Conservation (phyloP, 176 grass and related monocot genomes). For the Phragmites australis region DNA sequence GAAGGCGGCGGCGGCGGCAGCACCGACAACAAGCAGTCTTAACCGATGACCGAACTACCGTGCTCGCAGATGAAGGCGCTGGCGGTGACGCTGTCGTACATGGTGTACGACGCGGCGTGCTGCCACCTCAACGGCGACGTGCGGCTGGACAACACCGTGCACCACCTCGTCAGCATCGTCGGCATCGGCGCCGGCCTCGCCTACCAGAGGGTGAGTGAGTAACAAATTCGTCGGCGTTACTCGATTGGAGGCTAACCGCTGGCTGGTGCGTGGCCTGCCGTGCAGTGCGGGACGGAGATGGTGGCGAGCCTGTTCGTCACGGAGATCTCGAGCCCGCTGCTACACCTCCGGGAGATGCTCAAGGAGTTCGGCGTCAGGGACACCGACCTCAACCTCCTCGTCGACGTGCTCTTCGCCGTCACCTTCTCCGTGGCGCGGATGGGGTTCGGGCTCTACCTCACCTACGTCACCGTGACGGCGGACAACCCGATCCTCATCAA, state of each 20-base stretch:
- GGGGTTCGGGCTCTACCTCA: conserved; percentile 71
- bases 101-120: conserved; percentile 69
- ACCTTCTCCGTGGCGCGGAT: conserved; percentile 86
- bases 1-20: neutral
- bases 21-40: neutral
- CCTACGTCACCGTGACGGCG: conserved; percentile 60
- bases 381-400: conserved; percentile 64
- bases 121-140: conserved; percentile 52
- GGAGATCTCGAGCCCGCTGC: conserved; percentile 77
- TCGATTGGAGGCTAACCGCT: too few species aligned
- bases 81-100: conserved; percentile 59
- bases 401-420: conserved; percentile 83
- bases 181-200: conserved; percentile 63
- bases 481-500: conserved; percentile 79
- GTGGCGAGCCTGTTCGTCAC: conserved; percentile 54
- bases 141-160: conserved; percentile 51
- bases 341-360: conserved; percentile 75
- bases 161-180: conserved; percentile 71
- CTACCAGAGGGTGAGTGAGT: conserved; percentile 47
- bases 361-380: conserved; percentile 69
- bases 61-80: conserved; percentile 58
- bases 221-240: neutral
- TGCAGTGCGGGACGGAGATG: conserved; percentile 77
- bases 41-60: neutral
- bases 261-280: neutral